Base-by-base conservation (phyloP, 2,329 filamentous ascomycete species). In the Hymenoscyphus occultus region DNA sequence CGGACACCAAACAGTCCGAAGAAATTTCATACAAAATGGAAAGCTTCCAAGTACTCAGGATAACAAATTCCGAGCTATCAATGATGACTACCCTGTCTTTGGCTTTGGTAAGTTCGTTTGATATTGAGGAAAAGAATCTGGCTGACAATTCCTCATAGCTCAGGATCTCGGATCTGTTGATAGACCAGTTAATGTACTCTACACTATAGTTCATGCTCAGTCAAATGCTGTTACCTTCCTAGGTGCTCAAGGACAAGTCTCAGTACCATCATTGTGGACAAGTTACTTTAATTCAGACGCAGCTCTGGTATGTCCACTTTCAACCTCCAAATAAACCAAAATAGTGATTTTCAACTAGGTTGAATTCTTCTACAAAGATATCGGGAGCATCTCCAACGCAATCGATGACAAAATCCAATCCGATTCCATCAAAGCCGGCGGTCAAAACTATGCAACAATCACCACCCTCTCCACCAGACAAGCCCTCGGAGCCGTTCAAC, bases 381-480 rank as follows among this genome's bases (percentile, higher is more conserved):
- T 89, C 72, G 69, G 77, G 3, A 82, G 85, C 67, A 88, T 90
- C 7, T 85, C 88, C 2, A 78, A 80, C 19, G 83, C 85, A 35
- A 89, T 95, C 68, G 92, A 93, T 39, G 77, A 82, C 40, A 85
- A 90, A 75, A 86, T 93, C 4, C 88, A 89, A 66, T 75, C 80
- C 2, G 90, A 91, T 74, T 85, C 87, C 1, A 81, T 86, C 45
- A 80, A 85, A 10, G 92, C 86, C 1, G 91, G 86, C 0, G 90
- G 90, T 0, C 81, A 88, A 59, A 88, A 92, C 73, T 94, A 94
- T 72, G 83, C 88, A 13, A 87, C 90, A 65, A 89, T 94, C 64
- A 90, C 91, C 9, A 88, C 89, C 0, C 83, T 97, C 32, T 88
- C 87, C 56, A 90, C 92, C n/a, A 86, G 92, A 56, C 93, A 97